Conservation (phyloP, 2,329 filamentous ascomycete genomes). For the Fusarium sp. region DNA sequence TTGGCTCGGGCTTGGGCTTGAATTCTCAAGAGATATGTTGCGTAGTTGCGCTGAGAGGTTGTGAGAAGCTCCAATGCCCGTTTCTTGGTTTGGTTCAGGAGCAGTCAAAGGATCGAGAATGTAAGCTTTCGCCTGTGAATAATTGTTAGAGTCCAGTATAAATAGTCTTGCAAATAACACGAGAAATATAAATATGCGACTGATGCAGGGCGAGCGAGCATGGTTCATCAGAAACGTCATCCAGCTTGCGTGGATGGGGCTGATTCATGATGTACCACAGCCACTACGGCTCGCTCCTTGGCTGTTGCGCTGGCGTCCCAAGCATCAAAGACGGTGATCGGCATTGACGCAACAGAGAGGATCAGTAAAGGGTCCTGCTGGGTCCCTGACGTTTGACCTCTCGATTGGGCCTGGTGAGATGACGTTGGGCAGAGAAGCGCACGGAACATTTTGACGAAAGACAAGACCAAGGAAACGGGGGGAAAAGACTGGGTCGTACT, state of each 20-base stretch:
- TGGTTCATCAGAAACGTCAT: slow-evolving; percentile 31
- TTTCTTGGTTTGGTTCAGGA: slow-evolving; percentile 74
- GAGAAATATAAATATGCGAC: not conserved
- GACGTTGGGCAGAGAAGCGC: slow-evolving; percentile 35
- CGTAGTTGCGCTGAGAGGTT: slow-evolving; percentile 35
- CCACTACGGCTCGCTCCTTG: not conserved
- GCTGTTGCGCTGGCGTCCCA: slow-evolving; percentile 28
- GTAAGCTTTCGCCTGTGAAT: slow-evolving; percentile 69
- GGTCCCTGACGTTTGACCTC: slow-evolving; percentile 29
- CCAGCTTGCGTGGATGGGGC: slow-evolving; percentile 38
- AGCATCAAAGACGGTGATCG: slow-evolving; percentile 24
- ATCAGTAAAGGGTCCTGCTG: slow-evolving; percentile 32
- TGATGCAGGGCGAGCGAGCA: slow-evolving; percentile 4
- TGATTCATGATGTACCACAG: slow-evolving; percentile 12
- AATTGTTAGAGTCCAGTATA: slow-evolving; percentile 9
- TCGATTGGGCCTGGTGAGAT: slow-evolving; percentile 21
- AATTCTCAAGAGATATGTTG: slow-evolving; percentile 27
- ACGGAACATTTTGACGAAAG: slow-evolving; percentile 7
- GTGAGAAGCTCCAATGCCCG: slow-evolving; percentile 54
- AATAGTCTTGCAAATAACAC: not conserved
- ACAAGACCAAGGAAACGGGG: slow-evolving; percentile 12
- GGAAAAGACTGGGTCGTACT: slow-evolving; percentile 24
- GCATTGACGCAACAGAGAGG: slow-evolving; percentile 36
- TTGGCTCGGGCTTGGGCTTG: slow-evolving; percentile 19
- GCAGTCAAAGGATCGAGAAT: slow-evolving; percentile 76